Conservation (phyloP, 495 filamentous ascomycete species). For the Margaritispora aquatica region DNA sequence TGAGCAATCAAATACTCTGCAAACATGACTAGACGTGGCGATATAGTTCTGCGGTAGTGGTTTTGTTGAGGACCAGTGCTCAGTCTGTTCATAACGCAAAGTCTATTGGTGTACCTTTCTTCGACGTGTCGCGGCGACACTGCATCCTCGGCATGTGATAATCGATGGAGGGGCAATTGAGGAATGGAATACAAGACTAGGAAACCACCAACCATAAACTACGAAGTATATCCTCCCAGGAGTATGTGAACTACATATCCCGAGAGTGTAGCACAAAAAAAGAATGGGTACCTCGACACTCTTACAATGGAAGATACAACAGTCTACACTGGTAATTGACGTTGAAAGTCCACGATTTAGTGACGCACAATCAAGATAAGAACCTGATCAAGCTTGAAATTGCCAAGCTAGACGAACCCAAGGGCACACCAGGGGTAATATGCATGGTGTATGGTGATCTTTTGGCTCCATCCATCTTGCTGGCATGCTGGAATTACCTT, state of each 20-base stretch:
- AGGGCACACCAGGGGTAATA: no score
- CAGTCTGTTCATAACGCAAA: neutral
- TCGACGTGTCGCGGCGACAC: slow-evolving; percentile 9
- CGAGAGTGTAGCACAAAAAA: no score
- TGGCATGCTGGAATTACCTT: neutral
- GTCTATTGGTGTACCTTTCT: neutral
- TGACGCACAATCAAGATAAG: no score
- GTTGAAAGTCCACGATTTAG: no score
- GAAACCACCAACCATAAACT: neutral
- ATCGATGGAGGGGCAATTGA: neutral
- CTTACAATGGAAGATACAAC: no score
- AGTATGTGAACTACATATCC: no score
- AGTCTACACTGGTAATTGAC: no score
- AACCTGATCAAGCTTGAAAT: no score
- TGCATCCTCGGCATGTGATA: slow-evolving; percentile 15
- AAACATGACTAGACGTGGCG: slow-evolving; percentile 3
- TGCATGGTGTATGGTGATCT: neutral
- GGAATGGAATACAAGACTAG: neutral
- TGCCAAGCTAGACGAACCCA: no score
- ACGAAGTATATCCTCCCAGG: neutral
- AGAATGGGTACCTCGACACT: no score
- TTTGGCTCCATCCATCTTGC: neutral
- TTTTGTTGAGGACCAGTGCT: slow-evolving; percentile 4
- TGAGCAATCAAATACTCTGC: neutral
- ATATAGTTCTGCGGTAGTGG: neutral